Base-by-base conservation (phyloP, 345 rosid genomes). In the Eucalyptus decipiens region DNA sequence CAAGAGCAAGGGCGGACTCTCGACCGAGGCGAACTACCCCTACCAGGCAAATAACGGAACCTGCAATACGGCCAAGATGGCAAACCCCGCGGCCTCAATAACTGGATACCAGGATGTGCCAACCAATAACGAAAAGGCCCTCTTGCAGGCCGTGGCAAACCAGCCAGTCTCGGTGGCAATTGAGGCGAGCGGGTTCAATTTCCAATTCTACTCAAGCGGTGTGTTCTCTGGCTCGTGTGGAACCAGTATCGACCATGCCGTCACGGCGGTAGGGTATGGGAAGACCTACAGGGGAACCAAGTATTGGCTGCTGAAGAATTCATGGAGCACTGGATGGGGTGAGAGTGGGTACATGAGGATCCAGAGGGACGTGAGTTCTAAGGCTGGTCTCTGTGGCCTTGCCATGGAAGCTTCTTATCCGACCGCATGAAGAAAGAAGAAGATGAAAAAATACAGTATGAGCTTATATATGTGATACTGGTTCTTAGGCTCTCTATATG, bases 351-450 rank as follows among this genome's bases (percentile, higher is more conserved):
- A 95, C 76, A 92, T 94, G 91, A 93, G 93, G 91, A 92, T 96
- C 85, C 60, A 83, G 80, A 92, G 94, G 89, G 95, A 90, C 87
- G 49, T 88, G 6, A 48, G 7, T 5, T 89, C 72, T 23, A 89
- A 90, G 87, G 26, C 88, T 60, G 97, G 98, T 43, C 80, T 89
- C 6, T 96, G 98, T 89, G 97, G 98, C 89, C 91, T 96, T 91
- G 89, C 89, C 60, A 88, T 5, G 86, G 2, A 24, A 51, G 86
- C 89, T 49, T 88, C 86, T n/a, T 88, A 88, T 32, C 89, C 89
- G 3, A 88, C 80, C 47, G 85, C 52, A 30, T 87, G 89, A 87
- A 76, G 83, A 37, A 21, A 76, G 83, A 37, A 37, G 83, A 72
- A 72, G 88, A 76, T 11, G 21, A 69, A 69, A 62, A 62, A 30